These are phyloP conservation scores for Triticum aestivum DNA, from an alignment of 176 grass and related monocot species.

Conservation along the genomic window DNA sequence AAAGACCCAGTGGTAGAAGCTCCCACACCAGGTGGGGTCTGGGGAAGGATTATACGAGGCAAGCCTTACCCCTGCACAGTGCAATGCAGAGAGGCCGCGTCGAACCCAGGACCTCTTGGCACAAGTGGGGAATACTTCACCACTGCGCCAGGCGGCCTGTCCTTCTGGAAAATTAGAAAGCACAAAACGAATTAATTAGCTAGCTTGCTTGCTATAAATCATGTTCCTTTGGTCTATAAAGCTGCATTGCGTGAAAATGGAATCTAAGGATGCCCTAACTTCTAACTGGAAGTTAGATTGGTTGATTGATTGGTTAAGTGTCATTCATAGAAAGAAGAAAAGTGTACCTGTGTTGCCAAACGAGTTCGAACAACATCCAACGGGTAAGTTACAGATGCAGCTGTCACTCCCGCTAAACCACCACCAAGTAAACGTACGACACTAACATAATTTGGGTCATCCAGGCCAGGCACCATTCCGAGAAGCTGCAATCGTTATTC, in stretches of 20 bases:
- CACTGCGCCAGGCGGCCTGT: no score
- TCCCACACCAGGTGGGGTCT: no score
- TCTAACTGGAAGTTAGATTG: background rate
- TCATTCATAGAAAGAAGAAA: constrained; percentile 1
- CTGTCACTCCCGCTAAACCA: constrained; percentile 84
- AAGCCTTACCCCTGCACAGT: no score
- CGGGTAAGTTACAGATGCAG: constrained; percentile 89
- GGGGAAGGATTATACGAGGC: no score
- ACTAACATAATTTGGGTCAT: constrained; percentile 58
- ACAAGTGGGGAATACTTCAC: no score
- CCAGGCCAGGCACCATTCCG: constrained; percentile 56
- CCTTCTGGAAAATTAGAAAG: no score
- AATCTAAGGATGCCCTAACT: background rate
- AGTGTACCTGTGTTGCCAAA: constrained; percentile 77
- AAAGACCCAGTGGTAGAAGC: no score
- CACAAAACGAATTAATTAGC: background rate
- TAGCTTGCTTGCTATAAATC: background rate
- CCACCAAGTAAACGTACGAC: constrained; percentile 61
- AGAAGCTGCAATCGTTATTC: constrained; percentile 54
- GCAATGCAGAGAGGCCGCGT: no score
- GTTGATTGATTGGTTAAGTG: background rate
- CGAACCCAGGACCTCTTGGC: no score
- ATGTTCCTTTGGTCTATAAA: background rate
- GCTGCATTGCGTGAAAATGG: background rate
- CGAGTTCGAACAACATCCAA: constrained; percentile 87